A percentile compares a stretch with the other conserved stretches of the same genome.
These are phyloP conservation scores for Musa troglodytarum DNA, from an alignment of 176 grass and related monocot genomes.

Conservation along the genomic window DNA sequence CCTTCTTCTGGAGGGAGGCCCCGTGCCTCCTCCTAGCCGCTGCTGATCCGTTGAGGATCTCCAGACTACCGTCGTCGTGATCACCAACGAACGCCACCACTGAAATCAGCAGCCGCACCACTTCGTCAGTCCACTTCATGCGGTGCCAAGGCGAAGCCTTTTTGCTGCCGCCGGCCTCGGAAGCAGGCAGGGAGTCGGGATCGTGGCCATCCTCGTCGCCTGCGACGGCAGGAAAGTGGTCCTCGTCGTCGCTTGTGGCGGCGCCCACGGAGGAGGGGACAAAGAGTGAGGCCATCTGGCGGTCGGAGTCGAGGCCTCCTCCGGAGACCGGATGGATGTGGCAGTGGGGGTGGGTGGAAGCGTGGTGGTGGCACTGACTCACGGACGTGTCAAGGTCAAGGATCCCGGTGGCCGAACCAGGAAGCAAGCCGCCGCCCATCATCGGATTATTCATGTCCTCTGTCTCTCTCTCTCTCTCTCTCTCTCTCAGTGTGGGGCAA, in stretches of 20 bases:
- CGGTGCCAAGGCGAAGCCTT: constrained; percentile 75
- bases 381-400: background rate
- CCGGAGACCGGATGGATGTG: background rate
- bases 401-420: background rate
- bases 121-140: constrained; percentile 98
- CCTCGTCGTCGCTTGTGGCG: constrained; percentile 18
- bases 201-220: background rate
- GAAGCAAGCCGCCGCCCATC: background rate
- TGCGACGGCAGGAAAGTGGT: background rate
- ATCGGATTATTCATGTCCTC: constrained; percentile 5
- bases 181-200: background rate
- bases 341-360: background rate
- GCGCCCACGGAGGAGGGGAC: background rate
- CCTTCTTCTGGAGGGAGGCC: constrained; percentile 78
- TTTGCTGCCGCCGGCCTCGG: constrained; percentile 24
- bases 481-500: background rate
- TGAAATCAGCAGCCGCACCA: constrained; percentile 88
- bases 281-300: background rate
- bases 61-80: constrained; percentile 29
- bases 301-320: background rate
- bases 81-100: constrained; percentile 72
- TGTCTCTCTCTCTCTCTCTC: background rate
- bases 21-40: constrained; percentile 35
- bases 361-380: background rate
- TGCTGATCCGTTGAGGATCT: background rate